Evolutionary conservation across 192 early-diverging fungal species (phyloP).

Genomic region (Rhizophagus clarus): DNA sequence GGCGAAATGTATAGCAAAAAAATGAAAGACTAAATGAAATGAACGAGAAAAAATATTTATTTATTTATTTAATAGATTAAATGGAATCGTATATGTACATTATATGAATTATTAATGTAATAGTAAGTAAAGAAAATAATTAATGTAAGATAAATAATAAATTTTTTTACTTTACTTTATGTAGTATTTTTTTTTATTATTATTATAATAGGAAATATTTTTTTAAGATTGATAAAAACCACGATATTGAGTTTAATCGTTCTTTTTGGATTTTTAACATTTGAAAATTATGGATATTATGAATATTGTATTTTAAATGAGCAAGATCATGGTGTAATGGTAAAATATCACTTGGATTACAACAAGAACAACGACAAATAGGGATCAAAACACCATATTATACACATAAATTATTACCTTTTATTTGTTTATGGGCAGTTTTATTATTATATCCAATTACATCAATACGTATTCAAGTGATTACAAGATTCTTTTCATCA

Average conservation of each 20-base stretch:
- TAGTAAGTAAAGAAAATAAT: conserved; percentile 2
- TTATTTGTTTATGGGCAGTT: conserved; percentile 71
- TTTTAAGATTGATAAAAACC: conserved; percentile 28
- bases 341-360: conserved; percentile 61
- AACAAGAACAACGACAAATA: neutral
- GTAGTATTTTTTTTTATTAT: neutral
- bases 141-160: neutral
- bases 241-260: conserved; percentile 41
- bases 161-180: neutral
- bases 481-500: conserved; percentile 82
- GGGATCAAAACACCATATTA: neutral
- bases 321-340: conserved; percentile 69
- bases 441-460: conserved; percentile 63
- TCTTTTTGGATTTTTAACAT: conserved; percentile 57
- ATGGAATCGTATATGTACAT: conserved; percentile 77
- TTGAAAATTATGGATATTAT: conserved; percentile 64
- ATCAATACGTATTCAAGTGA: conserved; percentile 90
- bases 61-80: conserved; percentile 72
- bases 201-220: too few species aligned
- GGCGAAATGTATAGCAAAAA: too few species aligned
- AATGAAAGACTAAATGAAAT: too few species aligned
- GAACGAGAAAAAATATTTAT: too few species aligned
- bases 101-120: conserved; percentile 62
- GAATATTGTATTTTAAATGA: conserved; percentile 56
- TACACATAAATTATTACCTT: conserved; percentile 36